Conservation (phyloP, 2,329 filamentous ascomycete species). For the Monascus ruber region DNA sequence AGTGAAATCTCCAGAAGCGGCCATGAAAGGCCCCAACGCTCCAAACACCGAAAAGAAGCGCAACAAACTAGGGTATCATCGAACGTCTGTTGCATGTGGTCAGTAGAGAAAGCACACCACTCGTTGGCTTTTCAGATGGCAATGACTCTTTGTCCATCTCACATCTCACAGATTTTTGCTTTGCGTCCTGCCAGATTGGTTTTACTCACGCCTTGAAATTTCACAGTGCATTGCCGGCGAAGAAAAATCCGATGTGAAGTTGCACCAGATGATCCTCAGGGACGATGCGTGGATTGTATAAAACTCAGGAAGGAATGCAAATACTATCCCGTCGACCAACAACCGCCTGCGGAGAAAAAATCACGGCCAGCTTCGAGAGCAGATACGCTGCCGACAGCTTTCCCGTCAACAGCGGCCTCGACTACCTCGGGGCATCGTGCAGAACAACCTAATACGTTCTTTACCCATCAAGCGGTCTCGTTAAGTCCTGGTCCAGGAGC, state of each 20-base stretch:
- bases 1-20: conserved; percentile 19
- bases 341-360: conserved; percentile 43
- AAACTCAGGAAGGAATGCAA: conserved; percentile 88
- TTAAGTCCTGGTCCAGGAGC: conserved; percentile 24
- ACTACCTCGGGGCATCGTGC: conserved; percentile 19
- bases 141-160: no score
- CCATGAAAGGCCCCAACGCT: conserved; percentile 24
- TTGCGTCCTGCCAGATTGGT: not conserved
- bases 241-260: conserved; percentile 88
- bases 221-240: conserved; percentile 72
- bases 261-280: conserved; percentile 58
- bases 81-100: conserved; percentile 93
- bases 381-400: conserved; percentile 33
- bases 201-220: conserved; percentile 9
- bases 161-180: no score
- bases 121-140: no score
- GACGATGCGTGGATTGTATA: conserved; percentile 84
- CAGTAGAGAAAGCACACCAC: conserved; percentile 35
- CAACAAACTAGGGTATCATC: conserved; percentile 91
- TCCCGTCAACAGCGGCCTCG: conserved; percentile 41
- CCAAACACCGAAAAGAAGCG: conserved; percentile 53
- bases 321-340: conserved; percentile 80
- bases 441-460: conserved; percentile 26
- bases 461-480: conserved; percentile 24
- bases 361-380: conserved; percentile 33